These are phyloP conservation scores for Salix suchowensis DNA, from an alignment of 345 rosid species.

Conservation along the genomic window DNA sequence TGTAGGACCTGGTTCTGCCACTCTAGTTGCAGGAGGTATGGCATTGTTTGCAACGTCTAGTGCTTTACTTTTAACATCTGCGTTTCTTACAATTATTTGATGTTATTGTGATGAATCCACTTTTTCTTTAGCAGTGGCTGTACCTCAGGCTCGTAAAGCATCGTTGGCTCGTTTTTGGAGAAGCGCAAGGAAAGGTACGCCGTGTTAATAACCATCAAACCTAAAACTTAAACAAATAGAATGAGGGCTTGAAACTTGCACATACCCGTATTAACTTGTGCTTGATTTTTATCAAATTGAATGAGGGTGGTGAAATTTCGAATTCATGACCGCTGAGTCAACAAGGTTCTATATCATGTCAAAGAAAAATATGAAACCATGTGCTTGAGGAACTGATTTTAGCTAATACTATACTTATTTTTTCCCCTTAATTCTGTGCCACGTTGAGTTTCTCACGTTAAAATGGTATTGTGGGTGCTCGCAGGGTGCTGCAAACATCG, in stretches of 20 bases:
- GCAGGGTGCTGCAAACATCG: slow-evolving; percentile 14
- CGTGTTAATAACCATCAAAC: not conserved
- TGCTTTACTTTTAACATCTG: not conserved
- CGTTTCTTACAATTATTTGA: not conserved
- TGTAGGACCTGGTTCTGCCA: slow-evolving; percentile 10
- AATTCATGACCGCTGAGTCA: too few species aligned
- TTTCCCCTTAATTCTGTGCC: not conserved
- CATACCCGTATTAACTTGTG: too few species aligned
- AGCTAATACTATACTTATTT: not conserved
- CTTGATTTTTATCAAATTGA: too few species aligned
- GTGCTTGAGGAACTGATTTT: not conserved
- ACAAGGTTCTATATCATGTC: too few species aligned
- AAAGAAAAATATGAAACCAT: too few species aligned
- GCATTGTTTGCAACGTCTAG: not conserved
- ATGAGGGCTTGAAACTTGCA: too few species aligned
- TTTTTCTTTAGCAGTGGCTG: slow-evolving; percentile 26
- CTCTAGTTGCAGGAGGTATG: slow-evolving; percentile 42
- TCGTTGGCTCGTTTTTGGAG: slow-evolving; percentile 30
- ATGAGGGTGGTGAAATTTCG: too few species aligned
- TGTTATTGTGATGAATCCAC: not conserved
- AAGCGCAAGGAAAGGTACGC: slow-evolving; percentile 32
- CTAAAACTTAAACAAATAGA: too few species aligned
- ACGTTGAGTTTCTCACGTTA: not conserved
- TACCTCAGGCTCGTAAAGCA: slow-evolving; percentile 34
- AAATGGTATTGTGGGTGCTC: not conserved